These are phyloP conservation scores for Xylaria sp. DNA, from an alignment of 2,329 filamentous ascomycete genomes.

Conservation along the genomic window DNA sequence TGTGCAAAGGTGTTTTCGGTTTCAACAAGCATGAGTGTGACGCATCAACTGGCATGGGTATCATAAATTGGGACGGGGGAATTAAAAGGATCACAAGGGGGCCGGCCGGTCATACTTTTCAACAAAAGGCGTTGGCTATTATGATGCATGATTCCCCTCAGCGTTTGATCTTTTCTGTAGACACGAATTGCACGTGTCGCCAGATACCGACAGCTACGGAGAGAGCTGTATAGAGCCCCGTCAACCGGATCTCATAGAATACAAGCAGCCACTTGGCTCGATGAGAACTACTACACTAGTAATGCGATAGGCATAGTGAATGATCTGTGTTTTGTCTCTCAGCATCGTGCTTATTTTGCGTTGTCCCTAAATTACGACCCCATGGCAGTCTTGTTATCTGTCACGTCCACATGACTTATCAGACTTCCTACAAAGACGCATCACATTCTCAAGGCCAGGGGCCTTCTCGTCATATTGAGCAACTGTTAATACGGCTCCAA, in stretches of 20 bases:
- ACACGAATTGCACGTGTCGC: constrained; percentile 39
- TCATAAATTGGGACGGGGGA: constrained; percentile 42
- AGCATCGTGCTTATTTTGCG: not conserved
- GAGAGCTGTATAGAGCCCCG: constrained; percentile 43
- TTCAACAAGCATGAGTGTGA: constrained; percentile 51
- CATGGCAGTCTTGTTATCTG: not conserved
- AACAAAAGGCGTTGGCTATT: constrained; percentile 53
- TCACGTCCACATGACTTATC: not conserved
- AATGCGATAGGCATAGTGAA: not conserved
- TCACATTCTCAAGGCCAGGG: not conserved
- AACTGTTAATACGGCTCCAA: no score
- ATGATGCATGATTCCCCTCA: constrained; percentile 53
- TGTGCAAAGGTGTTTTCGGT: constrained; percentile 38
- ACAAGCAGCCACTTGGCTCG: constrained; percentile 34
- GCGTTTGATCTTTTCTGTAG: constrained; percentile 48
- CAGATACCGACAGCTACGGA: constrained; percentile 41
- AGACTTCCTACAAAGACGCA: not conserved
- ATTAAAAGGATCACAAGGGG: constrained; percentile 45
- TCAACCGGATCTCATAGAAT: constrained; percentile 48
- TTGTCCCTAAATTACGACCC: not conserved
- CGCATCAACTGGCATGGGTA: constrained; percentile 46
- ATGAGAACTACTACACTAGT: constrained; percentile 3
- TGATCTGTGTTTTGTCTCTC: not conserved
- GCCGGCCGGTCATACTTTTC: constrained; percentile 50
- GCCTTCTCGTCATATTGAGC: not conserved